These are phyloP conservation scores for Beverwykella pulmonaria DNA, from an alignment of 495 filamentous ascomycete genomes.

Conservation along the genomic window DNA sequence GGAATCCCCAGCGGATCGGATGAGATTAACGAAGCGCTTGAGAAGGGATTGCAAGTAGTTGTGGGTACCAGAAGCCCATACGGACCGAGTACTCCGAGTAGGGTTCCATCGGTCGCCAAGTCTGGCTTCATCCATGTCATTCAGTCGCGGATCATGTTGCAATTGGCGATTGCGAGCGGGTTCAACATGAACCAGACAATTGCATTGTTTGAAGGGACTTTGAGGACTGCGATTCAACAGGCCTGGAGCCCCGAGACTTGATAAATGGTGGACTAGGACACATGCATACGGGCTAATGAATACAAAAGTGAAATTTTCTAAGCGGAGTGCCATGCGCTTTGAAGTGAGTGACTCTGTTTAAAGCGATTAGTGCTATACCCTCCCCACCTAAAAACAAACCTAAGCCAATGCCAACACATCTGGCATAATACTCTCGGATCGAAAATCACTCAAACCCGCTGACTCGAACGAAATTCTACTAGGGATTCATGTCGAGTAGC, in stretches of 20 bases:
- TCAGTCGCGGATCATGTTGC: conserved; percentile 27
- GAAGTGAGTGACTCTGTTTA: too few relatives aligned
- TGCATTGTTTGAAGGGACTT: conserved; percentile 16
- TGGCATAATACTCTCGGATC: too few relatives aligned
- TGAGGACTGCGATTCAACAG: conserved; percentile 25
- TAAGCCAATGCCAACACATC: too few relatives aligned
- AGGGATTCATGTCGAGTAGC: too few relatives aligned
- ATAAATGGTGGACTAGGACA: not conserved
- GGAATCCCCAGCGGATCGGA: conserved; percentile 19
- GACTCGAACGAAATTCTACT: too few relatives aligned
- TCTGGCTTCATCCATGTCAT: conserved; percentile 22
- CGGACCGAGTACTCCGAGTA: conserved; percentile 14
- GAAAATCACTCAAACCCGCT: too few relatives aligned
- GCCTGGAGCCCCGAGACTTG: conserved; percentile 4
- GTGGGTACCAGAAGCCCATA: conserved; percentile 18
- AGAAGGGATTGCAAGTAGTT: conserved; percentile 18
- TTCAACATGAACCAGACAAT: conserved; percentile 25
- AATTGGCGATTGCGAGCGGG: conserved; percentile 25
- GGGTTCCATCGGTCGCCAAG: conserved; percentile 12
- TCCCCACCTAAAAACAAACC: too few relatives aligned
- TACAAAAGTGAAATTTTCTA: too few relatives aligned
- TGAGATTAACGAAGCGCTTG: conserved; percentile 16
- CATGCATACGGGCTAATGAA: not conserved
- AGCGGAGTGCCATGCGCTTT: too few relatives aligned
- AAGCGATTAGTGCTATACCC: too few relatives aligned